Evolutionary conservation across 2,329 filamentous ascomycete species (phyloP).

Genomic region (Xylariaceae sp.): DNA sequence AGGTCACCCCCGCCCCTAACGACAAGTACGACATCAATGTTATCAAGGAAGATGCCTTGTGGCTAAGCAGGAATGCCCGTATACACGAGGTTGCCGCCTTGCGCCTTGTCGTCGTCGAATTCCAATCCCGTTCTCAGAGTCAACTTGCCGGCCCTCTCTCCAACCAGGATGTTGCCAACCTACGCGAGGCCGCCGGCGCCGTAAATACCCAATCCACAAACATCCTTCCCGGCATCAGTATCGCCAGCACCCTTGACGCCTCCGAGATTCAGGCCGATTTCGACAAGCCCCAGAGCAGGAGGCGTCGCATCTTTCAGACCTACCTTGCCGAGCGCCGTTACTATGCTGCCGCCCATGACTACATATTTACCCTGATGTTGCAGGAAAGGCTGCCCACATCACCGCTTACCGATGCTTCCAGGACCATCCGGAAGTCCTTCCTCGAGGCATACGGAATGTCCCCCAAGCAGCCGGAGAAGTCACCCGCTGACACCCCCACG

Average conservation of each 20-base stretch:
- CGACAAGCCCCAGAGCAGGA: constrained; percentile 63
- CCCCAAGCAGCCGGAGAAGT: constrained; percentile 33
- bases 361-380: constrained; percentile 54
- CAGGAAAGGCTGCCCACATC: constrained; percentile 37
- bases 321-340: constrained; percentile 74
- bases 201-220: constrained; percentile 61
- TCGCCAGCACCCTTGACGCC: constrained; percentile 51
- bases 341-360: constrained; percentile 66
- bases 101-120: constrained; percentile 79
- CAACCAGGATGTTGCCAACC: constrained; percentile 74
- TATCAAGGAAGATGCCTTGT: constrained; percentile 83
- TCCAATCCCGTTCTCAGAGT: constrained; percentile 75
- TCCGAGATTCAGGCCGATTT: constrained; percentile 62
- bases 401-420: constrained; percentile 30
- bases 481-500: constrained; percentile 32
- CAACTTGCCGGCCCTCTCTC: constrained; percentile 74
- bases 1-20: constrained; percentile 70
- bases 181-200: constrained; percentile 73
- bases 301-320: constrained; percentile 67
- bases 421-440: constrained; percentile 35
- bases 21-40: constrained; percentile 72
- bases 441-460: constrained; percentile 38
- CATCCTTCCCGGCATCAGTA: constrained; percentile 57
- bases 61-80: constrained; percentile 77
- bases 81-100: constrained; percentile 84